phyloP scores from a whole-genome alignment of 148 eudicot genomes.

The Silene uniflora region DNA sequence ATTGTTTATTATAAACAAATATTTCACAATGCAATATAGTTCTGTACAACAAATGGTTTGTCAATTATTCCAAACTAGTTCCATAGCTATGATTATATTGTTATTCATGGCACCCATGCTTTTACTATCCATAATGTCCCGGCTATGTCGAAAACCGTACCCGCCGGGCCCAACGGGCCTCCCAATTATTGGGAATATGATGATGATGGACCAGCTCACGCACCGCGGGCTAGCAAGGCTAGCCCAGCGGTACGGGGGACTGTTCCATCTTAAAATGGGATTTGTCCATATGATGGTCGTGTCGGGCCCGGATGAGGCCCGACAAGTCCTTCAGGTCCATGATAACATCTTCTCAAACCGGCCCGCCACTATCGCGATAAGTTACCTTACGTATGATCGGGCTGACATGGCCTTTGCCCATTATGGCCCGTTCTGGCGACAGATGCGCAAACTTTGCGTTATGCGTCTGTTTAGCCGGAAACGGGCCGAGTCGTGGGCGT shows the following conservation, averaged over 20 bases:
- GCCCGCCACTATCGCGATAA: slow-evolving; percentile 61
- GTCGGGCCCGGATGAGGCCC: slow-evolving; percentile 52
- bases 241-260: slow-evolving; percentile 60
- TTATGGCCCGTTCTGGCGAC: slow-evolving; percentile 87
- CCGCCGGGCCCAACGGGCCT: slow-evolving; percentile 69
- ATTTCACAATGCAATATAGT: slow-evolving; percentile 6
- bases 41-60: too few species aligned
- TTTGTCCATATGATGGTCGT: slow-evolving; percentile 54
- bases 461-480: slow-evolving; percentile 70
- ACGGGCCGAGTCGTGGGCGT: slow-evolving; percentile 74
- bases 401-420: slow-evolving; percentile 84
- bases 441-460: slow-evolving; percentile 76
- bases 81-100: slow-evolving; percentile 18
- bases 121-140: slow-evolving; percentile 26
- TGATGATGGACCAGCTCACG: slow-evolving; percentile 67
- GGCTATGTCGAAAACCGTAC: slow-evolving; percentile 31
- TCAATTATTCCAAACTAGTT: background rate
- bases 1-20: background rate
- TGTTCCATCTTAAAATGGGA: slow-evolving; percentile 64
- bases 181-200: slow-evolving; percentile 69
- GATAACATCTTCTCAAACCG: slow-evolving; percentile 73
- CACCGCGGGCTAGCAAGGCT: slow-evolving; percentile 54
- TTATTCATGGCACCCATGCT: slow-evolving; percentile 31
- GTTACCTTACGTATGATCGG: slow-evolving; percentile 58
- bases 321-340: slow-evolving; percentile 63